Evolutionary conservation across 2,329 filamentous ascomycete genomes (phyloP), one percentile per base, ranked within the genome.

Genomic region (Thermoascus crustaceus): DNA sequence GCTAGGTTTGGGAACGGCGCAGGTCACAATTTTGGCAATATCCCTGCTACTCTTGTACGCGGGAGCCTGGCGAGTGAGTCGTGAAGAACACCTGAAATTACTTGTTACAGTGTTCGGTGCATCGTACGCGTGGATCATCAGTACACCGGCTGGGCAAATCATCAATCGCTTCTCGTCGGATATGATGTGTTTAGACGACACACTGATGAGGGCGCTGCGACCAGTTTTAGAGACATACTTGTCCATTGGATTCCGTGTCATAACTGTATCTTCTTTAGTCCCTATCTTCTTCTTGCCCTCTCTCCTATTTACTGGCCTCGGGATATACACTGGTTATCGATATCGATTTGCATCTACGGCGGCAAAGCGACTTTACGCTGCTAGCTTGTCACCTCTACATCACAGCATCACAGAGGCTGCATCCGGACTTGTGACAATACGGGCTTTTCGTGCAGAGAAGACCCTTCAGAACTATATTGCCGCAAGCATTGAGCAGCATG

Each of bases 121-220:
- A 7, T 39, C 41, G 7, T 43, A 41, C 30, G 10, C 41, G 23
- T 44, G 41, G 41, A 42, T 44, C 21, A 25, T 29, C 26, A 27
- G 25, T 39, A 44, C 42, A 7, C 40, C 36, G 11, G 40, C 31
- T n/a, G 42, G 42, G 3, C 32, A 42, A 14, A 24, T 40, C 4
- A 42, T 42, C 17, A 44, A 42, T 22, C 40, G 40, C n/a, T 44
- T 42, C 30, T 42, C 42, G 7, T 37, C 40, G 4, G 42, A 44
- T 11, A 40, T 42, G 25, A 25, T 35, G 14, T 35, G 31, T 30
- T 20, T 44, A 4, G 41, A 44, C 26, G 39, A 44, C 29, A 42
- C 36, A 1, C 23, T 44, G 20, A 32, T 39, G 23, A 35, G 21
- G 29, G 24, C 34, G 6, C 30, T 43, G 6, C 34, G 38, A 34